phyloP scores from a whole-genome alignment of 306 rosid genomes.

The Myrica gale region DNA sequence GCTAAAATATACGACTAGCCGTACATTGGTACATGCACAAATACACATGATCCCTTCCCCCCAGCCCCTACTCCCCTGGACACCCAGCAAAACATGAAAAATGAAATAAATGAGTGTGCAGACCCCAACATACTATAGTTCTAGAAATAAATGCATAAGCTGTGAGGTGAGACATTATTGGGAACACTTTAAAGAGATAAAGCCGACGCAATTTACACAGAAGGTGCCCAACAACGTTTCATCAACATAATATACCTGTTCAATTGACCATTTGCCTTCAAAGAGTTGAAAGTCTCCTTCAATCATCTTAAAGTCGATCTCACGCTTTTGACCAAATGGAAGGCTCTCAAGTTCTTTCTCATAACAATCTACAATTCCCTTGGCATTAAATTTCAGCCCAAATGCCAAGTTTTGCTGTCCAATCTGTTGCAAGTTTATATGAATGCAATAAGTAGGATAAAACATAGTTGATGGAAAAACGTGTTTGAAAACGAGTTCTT shows the following conservation, averaged over 20 bases:
- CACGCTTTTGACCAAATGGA: slow-evolving; percentile 64
- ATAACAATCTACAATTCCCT: slow-evolving; percentile 79
- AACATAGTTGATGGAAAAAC: slow-evolving; percentile 8
- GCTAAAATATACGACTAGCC: too few species aligned
- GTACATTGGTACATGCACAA: background rate
- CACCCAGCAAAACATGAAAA: background rate
- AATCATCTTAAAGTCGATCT: slow-evolving; percentile 76
- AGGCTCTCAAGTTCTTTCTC: slow-evolving; percentile 63
- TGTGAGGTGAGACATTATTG: background rate
- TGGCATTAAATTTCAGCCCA: slow-evolving; percentile 84
- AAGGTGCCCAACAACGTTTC: background rate
- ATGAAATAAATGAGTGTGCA: too few species aligned
- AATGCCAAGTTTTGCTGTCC: slow-evolving; percentile 81
- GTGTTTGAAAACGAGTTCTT: slow-evolving; percentile 5
- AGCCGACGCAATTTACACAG: background rate
- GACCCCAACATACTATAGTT: background rate
- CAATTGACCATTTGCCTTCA: slow-evolving; percentile 87
- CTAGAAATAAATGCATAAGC: background rate
- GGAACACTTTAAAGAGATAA: background rate
- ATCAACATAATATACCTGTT: slow-evolving; percentile 53
- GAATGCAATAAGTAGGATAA: slow-evolving; percentile 14
- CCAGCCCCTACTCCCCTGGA: background rate
- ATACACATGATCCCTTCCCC: background rate
- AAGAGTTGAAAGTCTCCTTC: slow-evolving; percentile 89
- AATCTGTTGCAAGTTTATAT: slow-evolving; percentile 46